These are phyloP conservation scores for Eimeria sp. DNA, from an alignment of 169 alveolate species.

Conservation along the genomic window DNA sequence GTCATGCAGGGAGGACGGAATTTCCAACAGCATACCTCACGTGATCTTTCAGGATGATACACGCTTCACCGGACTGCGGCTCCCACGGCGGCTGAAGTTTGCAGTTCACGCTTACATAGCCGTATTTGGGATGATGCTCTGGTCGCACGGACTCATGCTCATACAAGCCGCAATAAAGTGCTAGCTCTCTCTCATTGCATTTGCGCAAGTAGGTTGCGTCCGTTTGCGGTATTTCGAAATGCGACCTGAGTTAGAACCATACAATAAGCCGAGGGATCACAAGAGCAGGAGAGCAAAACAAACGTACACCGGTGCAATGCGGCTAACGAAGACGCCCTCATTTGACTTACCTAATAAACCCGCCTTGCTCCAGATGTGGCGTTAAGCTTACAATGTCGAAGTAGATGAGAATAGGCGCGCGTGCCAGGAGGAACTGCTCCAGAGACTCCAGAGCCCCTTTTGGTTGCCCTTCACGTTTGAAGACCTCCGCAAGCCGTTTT, in stretches of 20 bases:
- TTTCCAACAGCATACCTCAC: constrained; percentile 43
- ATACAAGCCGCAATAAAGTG: constrained; percentile 64
- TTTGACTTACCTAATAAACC: constrained; percentile 7
- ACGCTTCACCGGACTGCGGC: constrained; percentile 70
- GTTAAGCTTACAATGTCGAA: constrained; percentile 52
- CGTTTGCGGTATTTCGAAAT: constrained; percentile 56
- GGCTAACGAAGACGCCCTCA: not conserved
- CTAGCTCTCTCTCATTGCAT: constrained; percentile 63
- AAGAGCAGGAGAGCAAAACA: not conserved
- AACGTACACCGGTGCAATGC: not conserved
- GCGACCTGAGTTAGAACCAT: constrained; percentile 54
- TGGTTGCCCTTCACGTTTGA: not conserved
- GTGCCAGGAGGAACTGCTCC: constrained; percentile 22
- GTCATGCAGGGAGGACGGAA: not conserved
- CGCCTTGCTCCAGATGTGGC: constrained; percentile 65
- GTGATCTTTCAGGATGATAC: constrained; percentile 71
- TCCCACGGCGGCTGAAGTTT: constrained; percentile 37
- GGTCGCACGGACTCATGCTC: constrained; percentile 79
- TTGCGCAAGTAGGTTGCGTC: constrained; percentile 65
- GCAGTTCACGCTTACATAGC: constrained; percentile 59
- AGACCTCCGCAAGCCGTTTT: constrained; percentile 16
- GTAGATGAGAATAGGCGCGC: constrained; percentile 49
- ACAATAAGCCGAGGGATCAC: not conserved
- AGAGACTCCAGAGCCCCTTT: not conserved
- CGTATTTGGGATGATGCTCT: constrained; percentile 77